Evolutionary conservation across 2,329 filamentous ascomycete species (phyloP), one percentile per base, ranked within the genome.

Genomic region (Dactylonectria macrodidyma): DNA sequence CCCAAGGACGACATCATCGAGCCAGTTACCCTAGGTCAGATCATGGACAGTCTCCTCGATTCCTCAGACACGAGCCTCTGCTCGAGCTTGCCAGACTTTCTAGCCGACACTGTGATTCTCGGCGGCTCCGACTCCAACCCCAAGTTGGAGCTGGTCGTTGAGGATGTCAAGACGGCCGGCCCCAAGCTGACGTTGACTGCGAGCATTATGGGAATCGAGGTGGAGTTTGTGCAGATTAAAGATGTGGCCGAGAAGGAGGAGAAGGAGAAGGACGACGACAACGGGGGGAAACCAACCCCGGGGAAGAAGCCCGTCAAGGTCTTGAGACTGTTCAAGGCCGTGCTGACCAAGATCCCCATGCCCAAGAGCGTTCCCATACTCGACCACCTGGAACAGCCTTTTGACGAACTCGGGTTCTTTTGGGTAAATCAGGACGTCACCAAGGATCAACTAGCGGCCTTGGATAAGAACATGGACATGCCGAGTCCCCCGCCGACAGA

Each of bases 331-430:
- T 66, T 75, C 51, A 66, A 75, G 69, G 33, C 60, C 5, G 44
- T 47, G 7, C 44, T 47, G n/a, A 47, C n/a, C 44, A 24, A 47
- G 44, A 47, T 47, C 3, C 44, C n/a, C 19, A 47, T 47, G 44
- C 44, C 44, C 44, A 9, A 47, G 19, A 68, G 75, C 7, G 59
- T 81, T 11, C 77, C 77, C 1, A 47, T 80, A 1, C 67, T 81
- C 9, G 80, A 80, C 1, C 67, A 72, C 14, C 26, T 82, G 8
- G 64, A 64, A 2, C 80, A 80, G 62, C 80, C 80, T 1, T 75
- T 82, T 36, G 79, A 82, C 38, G 79, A 81, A 61, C 67, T 80
- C 67, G 78, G 75, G 26, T 78, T 76, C 48, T 64, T 80, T 44
- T 81, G 77, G 78, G 72, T 80, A 47, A 47, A 22, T 2, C 75